These are phyloP conservation scores for Puccinia hordei DNA, from an alignment of 1,284 basidiomycete species.

Conservation along the genomic window DNA sequence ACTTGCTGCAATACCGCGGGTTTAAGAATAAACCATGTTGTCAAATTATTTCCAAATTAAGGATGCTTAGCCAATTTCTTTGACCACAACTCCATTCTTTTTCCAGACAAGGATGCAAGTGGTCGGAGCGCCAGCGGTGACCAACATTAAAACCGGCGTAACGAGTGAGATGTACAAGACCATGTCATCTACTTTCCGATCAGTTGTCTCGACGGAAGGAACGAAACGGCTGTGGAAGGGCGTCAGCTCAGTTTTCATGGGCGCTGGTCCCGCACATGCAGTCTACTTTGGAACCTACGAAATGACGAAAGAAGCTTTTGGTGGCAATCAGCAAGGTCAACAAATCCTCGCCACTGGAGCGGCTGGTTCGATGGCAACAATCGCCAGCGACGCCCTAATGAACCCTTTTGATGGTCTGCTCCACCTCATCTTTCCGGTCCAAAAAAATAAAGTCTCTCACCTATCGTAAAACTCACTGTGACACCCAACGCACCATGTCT, in stretches of 20 bases:
- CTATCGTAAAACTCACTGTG: not conserved
- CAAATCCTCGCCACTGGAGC: slow-evolving; percentile 72
- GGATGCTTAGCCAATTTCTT: not conserved
- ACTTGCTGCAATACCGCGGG: not conserved
- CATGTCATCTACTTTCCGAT: slow-evolving; percentile 80
- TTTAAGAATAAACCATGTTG: not conserved
- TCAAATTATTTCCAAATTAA: not conserved
- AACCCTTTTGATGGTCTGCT: slow-evolving; percentile 95
- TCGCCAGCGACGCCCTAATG: slow-evolving; percentile 96
- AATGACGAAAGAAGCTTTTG: slow-evolving; percentile 86
- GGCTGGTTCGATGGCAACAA: slow-evolving; percentile 91
- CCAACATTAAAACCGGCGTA: slow-evolving; percentile 9
- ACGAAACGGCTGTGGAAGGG: slow-evolving; percentile 89
- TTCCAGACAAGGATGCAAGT: slow-evolving; percentile 97
- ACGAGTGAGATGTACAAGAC: slow-evolving; percentile 71
- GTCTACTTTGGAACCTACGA: slow-evolving; percentile 98
- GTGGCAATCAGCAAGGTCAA: slow-evolving; percentile 79
- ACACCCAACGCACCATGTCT: not conserved
- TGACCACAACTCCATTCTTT: not conserved
- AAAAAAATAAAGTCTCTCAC: slow-evolving; percentile 5
- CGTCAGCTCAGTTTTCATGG: slow-evolving; percentile 93
- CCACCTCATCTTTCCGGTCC: slow-evolving; percentile 24
- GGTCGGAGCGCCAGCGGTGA: slow-evolving; percentile 74
- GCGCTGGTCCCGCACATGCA: slow-evolving; percentile 96
- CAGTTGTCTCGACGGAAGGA: slow-evolving; percentile 91